Conservation (phyloP, 176 grass and related monocot genomes). For the Zoysia pacifica region DNA sequence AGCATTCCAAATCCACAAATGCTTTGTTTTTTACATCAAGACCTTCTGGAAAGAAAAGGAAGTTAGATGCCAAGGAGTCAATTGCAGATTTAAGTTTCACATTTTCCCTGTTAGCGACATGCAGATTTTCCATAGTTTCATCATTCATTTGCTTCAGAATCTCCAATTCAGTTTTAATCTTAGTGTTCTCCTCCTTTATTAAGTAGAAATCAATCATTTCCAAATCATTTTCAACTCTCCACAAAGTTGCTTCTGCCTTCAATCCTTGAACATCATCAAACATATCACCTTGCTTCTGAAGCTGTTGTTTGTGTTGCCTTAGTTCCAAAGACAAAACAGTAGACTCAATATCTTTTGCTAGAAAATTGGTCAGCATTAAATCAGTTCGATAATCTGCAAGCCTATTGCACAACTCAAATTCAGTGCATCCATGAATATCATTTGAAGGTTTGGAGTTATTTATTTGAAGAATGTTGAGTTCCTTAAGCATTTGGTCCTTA, state of each 20-base stretch:
- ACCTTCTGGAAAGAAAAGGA: conserved; percentile 49
- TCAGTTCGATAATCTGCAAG: conserved; percentile 49
- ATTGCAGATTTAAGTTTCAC: conserved; percentile 40
- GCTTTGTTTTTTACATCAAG: conserved; percentile 49
- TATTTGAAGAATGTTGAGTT: conserved; percentile 41
- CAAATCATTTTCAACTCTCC: conserved; percentile 62
- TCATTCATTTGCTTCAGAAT: conserved; percentile 38
- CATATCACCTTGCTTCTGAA: conserved; percentile 46
- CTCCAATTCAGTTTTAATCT: conserved; percentile 31
- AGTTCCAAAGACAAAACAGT: conserved; percentile 55
- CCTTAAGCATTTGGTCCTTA: conserved; percentile 42
- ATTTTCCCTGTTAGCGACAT: conserved; percentile 47
- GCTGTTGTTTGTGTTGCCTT: conserved; percentile 38
- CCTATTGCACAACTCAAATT: conserved; percentile 50
- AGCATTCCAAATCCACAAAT: conserved; percentile 45
- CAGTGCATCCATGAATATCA: conserved; percentile 30
- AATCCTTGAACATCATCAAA: conserved; percentile 50
- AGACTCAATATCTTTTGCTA: conserved; percentile 62
- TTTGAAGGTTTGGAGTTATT: conserved; percentile 13
- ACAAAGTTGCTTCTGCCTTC: conserved; percentile 54
- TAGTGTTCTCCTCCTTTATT: conserved; percentile 57
- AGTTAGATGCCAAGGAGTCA: conserved; percentile 49
- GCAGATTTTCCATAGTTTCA: conserved; percentile 39
- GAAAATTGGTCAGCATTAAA: conserved; percentile 34
- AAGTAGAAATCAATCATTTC: conserved; percentile 33